Percentiles rank a stretch among this genome's conserved stretches.
phyloP scores from a whole-genome alignment of 192 early-diverging fungal genomes.

The Endogone sp. region DNA sequence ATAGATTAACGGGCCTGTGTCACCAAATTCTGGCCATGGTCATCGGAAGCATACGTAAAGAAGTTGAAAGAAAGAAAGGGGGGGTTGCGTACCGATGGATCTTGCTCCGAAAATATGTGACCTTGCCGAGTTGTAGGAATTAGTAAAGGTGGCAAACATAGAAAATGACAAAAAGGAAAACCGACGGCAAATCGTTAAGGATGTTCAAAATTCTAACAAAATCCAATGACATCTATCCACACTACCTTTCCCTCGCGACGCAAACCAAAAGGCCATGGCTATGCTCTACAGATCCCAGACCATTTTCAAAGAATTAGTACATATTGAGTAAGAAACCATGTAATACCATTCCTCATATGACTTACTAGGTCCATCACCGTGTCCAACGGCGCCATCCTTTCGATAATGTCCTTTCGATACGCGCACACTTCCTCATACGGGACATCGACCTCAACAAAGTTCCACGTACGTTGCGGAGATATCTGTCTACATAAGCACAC shows the following conservation, averaged over 20 bases:
- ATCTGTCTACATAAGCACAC: constrained; percentile 49
- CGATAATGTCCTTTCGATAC: constrained; percentile 54
- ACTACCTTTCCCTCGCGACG: constrained; percentile 69
- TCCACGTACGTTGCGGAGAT: constrained; percentile 73
- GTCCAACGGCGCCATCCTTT: constrained; percentile 73
- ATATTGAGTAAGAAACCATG: background rate
- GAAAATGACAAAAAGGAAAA: background rate
- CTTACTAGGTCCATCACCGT: constrained; percentile 91
- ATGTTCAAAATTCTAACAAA: too few relatives aligned
- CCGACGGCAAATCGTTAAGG: too few relatives aligned
- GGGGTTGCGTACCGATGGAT: background rate
- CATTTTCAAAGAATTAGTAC: background rate
- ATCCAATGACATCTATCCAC: constrained; percentile 10
- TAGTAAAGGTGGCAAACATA: background rate
- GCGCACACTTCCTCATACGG: constrained; percentile 65
- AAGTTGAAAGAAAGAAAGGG: too few relatives aligned
- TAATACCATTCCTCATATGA: background rate
- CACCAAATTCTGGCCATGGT: too few relatives aligned
- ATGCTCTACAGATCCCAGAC: constrained; percentile 66
- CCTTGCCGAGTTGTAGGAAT: too few relatives aligned
- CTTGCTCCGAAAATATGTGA: background rate
- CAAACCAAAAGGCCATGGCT: constrained; percentile 97
- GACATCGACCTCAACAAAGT: constrained; percentile 88
- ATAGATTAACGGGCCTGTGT: too few relatives aligned
- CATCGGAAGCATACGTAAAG: too few relatives aligned